A percentile compares a stretch with the other conserved stretches of the same genome.
Conservation (phyloP, 495 filamentous ascomycete species). For the Neurospora tetrasperma region DNA sequence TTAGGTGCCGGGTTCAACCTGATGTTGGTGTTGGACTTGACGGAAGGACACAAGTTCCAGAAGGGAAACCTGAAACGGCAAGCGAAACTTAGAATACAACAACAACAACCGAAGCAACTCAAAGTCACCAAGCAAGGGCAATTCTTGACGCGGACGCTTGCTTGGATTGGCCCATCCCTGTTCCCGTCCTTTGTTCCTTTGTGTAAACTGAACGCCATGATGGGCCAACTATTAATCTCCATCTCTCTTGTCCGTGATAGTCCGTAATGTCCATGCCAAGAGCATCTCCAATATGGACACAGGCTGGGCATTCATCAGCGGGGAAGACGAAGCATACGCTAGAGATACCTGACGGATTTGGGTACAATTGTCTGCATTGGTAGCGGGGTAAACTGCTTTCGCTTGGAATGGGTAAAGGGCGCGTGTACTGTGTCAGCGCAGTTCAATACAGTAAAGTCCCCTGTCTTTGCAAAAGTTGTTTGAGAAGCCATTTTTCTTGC, state of each 20-base stretch:
- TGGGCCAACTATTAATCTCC: not conserved
- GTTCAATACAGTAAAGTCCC: not conserved
- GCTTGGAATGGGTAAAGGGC: not conserved
- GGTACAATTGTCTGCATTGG: not conserved
- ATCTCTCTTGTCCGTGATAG: not conserved
- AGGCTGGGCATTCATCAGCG: not conserved
- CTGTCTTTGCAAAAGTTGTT: no score
- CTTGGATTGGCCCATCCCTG: not conserved
- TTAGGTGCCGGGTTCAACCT: not conserved
- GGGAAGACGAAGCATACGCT: not conserved
- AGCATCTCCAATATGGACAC: not conserved
- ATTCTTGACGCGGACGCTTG: not conserved
- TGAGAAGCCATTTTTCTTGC: no score
- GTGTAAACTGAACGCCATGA: not conserved
- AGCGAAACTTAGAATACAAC: not conserved
- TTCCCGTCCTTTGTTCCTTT: not conserved
- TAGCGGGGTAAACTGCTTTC: not conserved
- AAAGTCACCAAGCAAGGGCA: no score
- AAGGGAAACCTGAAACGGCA: constrained; percentile 16
- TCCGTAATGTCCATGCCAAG: not conserved
- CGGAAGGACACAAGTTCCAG: constrained; percentile 8
- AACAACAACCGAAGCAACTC: no score
- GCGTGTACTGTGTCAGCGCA: not conserved
- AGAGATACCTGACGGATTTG: not conserved
- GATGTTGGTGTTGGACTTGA: not conserved